These are phyloP conservation scores for Aspergillus carlsbadensis DNA, from an alignment of 495 filamentous ascomycete species.

Conservation along the genomic window DNA sequence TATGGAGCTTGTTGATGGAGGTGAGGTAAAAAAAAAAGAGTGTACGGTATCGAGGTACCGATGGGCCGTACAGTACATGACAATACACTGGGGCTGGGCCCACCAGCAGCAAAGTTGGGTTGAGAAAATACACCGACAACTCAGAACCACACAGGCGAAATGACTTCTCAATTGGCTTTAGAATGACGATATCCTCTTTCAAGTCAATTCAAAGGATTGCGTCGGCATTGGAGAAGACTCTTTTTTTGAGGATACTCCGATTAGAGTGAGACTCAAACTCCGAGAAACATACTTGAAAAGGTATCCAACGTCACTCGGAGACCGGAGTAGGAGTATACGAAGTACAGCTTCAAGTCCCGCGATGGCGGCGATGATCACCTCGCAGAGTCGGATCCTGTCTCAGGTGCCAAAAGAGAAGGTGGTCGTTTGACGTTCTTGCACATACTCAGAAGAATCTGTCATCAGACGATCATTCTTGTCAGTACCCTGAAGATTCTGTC, in stretches of 20 bases:
- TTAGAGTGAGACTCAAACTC: neutral
- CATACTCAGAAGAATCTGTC: conserved; percentile 8
- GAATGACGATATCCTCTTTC: conserved; percentile 3
- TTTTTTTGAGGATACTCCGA: neutral
- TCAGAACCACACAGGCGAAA: neutral
- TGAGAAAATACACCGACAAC: conserved; percentile 12
- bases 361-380: no score
- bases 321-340: conserved; percentile 11
- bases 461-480: conserved; percentile 8
- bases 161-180: neutral
- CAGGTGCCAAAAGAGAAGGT: neutral
- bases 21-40: conserved; percentile 5
- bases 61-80: conserved; percentile 6
- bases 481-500: conserved; percentile 10
- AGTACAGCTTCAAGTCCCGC: no score
- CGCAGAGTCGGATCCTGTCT: neutral
- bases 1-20: conserved; percentile 9
- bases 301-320: conserved; percentile 11
- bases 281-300: neutral
- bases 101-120: conserved; percentile 14
- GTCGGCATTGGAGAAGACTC: neutral
- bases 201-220: neutral
- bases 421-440: conserved; percentile 8
- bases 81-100: conserved; percentile 9
- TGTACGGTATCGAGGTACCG: conserved; percentile 7